Evolutionary conservation across 257 asterid genomes (phyloP), one percentile per base, ranked within the genome.

Genomic region (Nicotiana noctiflora): DNA sequence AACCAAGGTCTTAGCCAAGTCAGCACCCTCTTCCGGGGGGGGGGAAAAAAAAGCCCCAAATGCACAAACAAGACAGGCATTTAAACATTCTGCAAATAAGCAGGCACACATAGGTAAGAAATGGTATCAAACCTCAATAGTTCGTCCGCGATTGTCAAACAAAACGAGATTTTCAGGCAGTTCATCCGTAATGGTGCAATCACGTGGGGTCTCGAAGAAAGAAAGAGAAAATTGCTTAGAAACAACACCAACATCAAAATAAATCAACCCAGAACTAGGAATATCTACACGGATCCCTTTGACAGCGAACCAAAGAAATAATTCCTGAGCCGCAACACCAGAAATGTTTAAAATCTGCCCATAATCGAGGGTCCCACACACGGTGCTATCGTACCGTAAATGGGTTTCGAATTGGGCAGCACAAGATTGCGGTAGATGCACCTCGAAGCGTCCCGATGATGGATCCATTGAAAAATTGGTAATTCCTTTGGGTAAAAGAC

Each of bases 181-280:
- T 27, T 74, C 40, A 57, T 57, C 84, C 53, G 31, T 88, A 55
- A 84, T 86, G 62, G 86, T 56, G 81, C 98, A 95, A 56, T 95
- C 98, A 82, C 84, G 90, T 8, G 98, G 99, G 15, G 86, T 88
- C 83, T 95, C 98, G 19, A 95, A 95, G 60, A 90, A 90, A 2
- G 98, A 92, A 82, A 93, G 31, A 1, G 95, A 92, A 53, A 93
- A 92, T 83, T 95, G 98, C 93, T 95, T 95, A 27, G 78, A 90
- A 76, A 92, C 94, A 70, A 92, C 90, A 14, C 97, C 97, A 1
- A 87, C 98, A 67, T 95, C 98, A 66, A 93, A 95, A 81, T 93
- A 95, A 84, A 95, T 93, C 93, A 95, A 88, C 2, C 99, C 98
- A 40, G 99, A 90, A 86, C 95, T 91, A 5, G 98, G 98, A 60